Percentiles rank a stretch among this genome's conserved stretches.
phyloP scores from a whole-genome alignment of 192 early-diverging fungal genomes.

The Funneliformis mosseae region DNA sequence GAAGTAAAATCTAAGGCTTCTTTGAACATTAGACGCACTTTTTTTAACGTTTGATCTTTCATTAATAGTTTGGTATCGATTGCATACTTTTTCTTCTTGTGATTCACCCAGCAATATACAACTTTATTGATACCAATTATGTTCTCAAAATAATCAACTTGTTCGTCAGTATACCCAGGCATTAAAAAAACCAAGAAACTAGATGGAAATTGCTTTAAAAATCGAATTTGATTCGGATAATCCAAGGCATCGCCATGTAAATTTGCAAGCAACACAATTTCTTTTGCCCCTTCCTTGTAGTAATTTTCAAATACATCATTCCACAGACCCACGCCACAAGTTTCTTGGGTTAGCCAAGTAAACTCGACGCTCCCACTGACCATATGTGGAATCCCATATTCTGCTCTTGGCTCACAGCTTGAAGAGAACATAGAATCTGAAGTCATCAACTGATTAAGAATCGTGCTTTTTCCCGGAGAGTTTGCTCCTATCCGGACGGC shows the following conservation, averaged over 20 bases:
- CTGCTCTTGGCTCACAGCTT: conserved; percentile 24
- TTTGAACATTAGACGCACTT: conserved; percentile 28
- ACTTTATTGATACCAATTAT: background rate
- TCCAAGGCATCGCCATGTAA: conserved; percentile 35
- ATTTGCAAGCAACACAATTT: conserved; percentile 30
- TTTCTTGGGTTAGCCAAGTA: conserved; percentile 31
- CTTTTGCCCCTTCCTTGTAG: conserved; percentile 17
- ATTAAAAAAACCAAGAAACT: conserved; percentile 31
- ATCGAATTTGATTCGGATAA: conserved; percentile 27
- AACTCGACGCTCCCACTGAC: conserved; percentile 31
- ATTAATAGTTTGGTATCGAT: conserved; percentile 15
- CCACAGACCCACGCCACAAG: conserved; percentile 23
- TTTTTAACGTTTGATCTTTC: conserved; percentile 17
- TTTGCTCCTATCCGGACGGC: conserved; percentile 28
- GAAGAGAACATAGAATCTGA: conserved; percentile 30
- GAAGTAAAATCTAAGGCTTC: background rate
- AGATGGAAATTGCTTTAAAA: conserved; percentile 27
- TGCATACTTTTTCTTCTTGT: background rate
- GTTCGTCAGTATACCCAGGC: conserved; percentile 2
- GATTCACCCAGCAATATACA: background rate
- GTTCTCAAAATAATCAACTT: background rate
- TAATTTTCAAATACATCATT: conserved; percentile 28
- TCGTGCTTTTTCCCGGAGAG: conserved; percentile 19
- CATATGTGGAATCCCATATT: conserved; percentile 20
- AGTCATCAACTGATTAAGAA: conserved; percentile 31